Conservation (phyloP, 2,329 filamentous ascomycete genomes). For the Pyrenophora tritici-repentis region DNA sequence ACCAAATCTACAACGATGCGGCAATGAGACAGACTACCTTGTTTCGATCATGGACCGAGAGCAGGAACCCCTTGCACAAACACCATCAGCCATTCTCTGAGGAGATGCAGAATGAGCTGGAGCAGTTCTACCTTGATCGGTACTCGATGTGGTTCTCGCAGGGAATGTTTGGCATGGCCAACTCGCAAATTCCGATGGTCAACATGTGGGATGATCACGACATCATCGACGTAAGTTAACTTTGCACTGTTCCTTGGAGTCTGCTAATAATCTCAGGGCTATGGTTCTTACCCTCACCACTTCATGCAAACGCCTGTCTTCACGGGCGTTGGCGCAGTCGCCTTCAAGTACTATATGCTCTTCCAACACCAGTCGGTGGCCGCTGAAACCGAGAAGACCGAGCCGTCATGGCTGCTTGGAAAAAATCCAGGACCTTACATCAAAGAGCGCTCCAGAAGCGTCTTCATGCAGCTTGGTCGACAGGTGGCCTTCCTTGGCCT, state of each 20-base stretch:
- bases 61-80: slow-evolving; percentile 80
- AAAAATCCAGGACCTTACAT: slow-evolving; percentile 85
- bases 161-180: slow-evolving; percentile 89
- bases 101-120: slow-evolving; percentile 86
- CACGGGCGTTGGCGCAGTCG: slow-evolving; percentile 83
- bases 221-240: slow-evolving; percentile 54
- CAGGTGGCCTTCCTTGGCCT: slow-evolving; percentile 82
- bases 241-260: slow-evolving; percentile 58
- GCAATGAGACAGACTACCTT: slow-evolving; percentile 74
- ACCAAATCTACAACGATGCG: slow-evolving; percentile 94
- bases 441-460: slow-evolving; percentile 77
- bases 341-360: slow-evolving; percentile 98
- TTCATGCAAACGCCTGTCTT: slow-evolving; percentile 93
- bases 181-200: slow-evolving; percentile 94
- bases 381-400: slow-evolving; percentile 78
- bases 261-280: slow-evolving; percentile 63
- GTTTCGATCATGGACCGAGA: slow-evolving; percentile 83
- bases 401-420: slow-evolving; percentile 91
- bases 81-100: slow-evolving; percentile 75
- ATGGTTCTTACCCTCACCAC: slow-evolving; percentile 86
- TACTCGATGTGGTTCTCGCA: slow-evolving; percentile 97
- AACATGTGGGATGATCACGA: slow-evolving; percentile 96
- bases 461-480: slow-evolving; percentile 83
- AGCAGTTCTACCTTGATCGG: slow-evolving; percentile 82
- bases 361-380: slow-evolving; percentile 94